Percentiles rank a stretch among this genome's conserved stretches.
phyloP scores from a whole-genome alignment of 2,329 filamentous ascomycete genomes.

The Dactylonectria macrodidyma region DNA sequence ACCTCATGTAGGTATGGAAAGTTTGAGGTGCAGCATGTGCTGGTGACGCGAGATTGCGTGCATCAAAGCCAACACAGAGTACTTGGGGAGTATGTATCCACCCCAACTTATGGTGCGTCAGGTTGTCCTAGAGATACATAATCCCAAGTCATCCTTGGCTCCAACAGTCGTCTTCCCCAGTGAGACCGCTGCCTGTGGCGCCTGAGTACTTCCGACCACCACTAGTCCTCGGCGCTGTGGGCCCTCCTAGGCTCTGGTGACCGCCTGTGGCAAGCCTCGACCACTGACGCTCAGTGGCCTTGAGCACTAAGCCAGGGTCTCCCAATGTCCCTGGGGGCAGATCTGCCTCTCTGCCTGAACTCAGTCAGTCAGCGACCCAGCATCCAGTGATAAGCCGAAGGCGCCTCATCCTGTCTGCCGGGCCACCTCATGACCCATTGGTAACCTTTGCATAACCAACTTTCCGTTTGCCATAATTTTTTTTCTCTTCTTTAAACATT shows the following conservation, averaged over 20 bases:
- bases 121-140: conserved; percentile 6
- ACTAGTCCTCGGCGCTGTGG: conserved; percentile 1
- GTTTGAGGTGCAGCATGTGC: conserved; percentile 12
- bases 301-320: conserved; percentile 38
- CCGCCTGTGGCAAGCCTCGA: conserved; percentile 35
- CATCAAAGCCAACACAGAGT: conserved; percentile 21
- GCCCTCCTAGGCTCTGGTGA: conserved; percentile 35
- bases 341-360: conserved; percentile 41
- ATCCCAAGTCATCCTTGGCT: conserved; percentile 2
- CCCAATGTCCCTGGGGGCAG: conserved; percentile 20
- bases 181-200: conserved; percentile 40
- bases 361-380: conserved; percentile 47
- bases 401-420: conserved; percentile 42
- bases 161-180: conserved; percentile 3
- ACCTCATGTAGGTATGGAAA: too few species aligned
- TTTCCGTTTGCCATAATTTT: conserved; percentile 27
- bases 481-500: conserved; percentile 35
- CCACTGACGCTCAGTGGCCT: conserved; percentile 29
- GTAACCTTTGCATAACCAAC: conserved; percentile 34
- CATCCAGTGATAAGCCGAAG: conserved; percentile 44
- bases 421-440: conserved; percentile 48
- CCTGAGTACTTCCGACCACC: conserved; percentile 27
- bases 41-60: conserved; percentile 21
- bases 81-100: conserved; percentile 6
- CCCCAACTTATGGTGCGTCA: background rate